phyloP scores from a whole-genome alignment of 2,329 filamentous ascomycete genomes.

The Phaeoacremonium minimum region DNA sequence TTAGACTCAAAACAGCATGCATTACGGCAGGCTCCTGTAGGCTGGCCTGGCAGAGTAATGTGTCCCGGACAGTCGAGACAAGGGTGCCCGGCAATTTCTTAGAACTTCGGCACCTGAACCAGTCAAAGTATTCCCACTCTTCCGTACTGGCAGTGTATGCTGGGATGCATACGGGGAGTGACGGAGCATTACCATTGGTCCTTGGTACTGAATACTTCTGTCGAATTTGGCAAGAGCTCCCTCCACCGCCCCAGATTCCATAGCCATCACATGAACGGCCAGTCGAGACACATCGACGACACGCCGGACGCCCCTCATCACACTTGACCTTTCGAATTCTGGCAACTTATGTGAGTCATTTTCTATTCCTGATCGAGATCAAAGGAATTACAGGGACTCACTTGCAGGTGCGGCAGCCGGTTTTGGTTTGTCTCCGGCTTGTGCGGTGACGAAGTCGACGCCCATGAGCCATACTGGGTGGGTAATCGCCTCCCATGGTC shows the following conservation, averaged over 20 bases:
- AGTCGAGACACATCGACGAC: constrained; percentile 12
- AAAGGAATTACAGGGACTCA: background rate
- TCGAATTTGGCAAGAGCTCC: background rate
- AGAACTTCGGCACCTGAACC: constrained; percentile 33
- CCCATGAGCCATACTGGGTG: too few species aligned
- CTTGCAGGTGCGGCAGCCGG: background rate
- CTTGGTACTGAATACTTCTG: background rate
- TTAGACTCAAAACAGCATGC: constrained; percentile 31
- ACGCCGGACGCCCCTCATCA: constrained; percentile 14
- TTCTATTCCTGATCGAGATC: background rate
- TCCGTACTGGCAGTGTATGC: constrained; percentile 13
- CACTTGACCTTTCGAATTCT: constrained; percentile 18
- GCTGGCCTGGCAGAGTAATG: constrained; percentile 29
- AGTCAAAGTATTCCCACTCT: constrained; percentile 31
- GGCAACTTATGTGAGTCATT: background rate
- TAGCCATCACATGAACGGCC: constrained; percentile 17
- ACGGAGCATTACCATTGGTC: too few species aligned
- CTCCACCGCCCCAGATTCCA: constrained; percentile 13
- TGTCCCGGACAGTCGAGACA: constrained; percentile 29
- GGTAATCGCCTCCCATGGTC: too few species aligned
- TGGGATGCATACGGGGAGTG: background rate
- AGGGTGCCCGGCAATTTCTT: constrained; percentile 30
- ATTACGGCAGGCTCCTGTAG: constrained; percentile 29
- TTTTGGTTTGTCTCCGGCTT: too few species aligned
- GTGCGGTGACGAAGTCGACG: too few species aligned